A percentile compares a stretch with the other conserved stretches of the same genome.
Evolutionary conservation across 306 rosid genomes (phyloP).

Genomic region (Boehmeria nivea): DNA sequence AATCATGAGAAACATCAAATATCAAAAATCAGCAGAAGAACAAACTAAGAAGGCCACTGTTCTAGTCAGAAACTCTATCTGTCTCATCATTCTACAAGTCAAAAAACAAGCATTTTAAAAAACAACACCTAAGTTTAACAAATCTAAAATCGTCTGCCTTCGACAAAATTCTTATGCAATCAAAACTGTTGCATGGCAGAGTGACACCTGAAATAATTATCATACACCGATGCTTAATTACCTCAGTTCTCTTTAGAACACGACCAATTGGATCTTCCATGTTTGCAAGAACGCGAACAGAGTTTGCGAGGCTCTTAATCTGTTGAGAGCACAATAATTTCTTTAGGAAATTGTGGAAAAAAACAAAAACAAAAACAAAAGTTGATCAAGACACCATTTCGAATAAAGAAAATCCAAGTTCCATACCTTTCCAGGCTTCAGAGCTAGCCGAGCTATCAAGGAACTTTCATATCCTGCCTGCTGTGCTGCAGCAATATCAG

Average conservation of each 20-base stretch:
- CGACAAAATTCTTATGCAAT: neutral
- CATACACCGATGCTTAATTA: slow-evolving; percentile 25
- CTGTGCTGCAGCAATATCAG: slow-evolving; percentile 74
- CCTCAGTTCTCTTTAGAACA: slow-evolving; percentile 77
- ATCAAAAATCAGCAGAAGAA: slow-evolving; percentile 9
- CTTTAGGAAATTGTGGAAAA: slow-evolving; percentile 17
- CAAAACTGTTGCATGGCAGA: neutral
- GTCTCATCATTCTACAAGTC: no score
- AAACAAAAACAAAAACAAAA: neutral
- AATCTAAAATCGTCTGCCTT: neutral
- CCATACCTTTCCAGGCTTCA: slow-evolving; percentile 78
- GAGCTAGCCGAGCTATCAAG: slow-evolving; percentile 68
- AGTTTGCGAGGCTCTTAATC: slow-evolving; percentile 79
- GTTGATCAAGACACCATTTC: neutral
- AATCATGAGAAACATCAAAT: slow-evolving; percentile 24
- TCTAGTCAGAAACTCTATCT: no score
- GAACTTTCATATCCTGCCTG: slow-evolving; percentile 74
- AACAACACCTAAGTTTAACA: no score
- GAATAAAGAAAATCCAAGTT: neutral
- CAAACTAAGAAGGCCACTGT: neutral
- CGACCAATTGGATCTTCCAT: slow-evolving; percentile 96
- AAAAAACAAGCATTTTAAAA: no score
- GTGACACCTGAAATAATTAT: slow-evolving; percentile 1
- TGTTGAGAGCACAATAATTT: slow-evolving; percentile 27
- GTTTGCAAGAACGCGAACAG: slow-evolving; percentile 71